Base-by-base conservation (phyloP, 139 green algal species). In the Klebsormidium nitens region DNA sequence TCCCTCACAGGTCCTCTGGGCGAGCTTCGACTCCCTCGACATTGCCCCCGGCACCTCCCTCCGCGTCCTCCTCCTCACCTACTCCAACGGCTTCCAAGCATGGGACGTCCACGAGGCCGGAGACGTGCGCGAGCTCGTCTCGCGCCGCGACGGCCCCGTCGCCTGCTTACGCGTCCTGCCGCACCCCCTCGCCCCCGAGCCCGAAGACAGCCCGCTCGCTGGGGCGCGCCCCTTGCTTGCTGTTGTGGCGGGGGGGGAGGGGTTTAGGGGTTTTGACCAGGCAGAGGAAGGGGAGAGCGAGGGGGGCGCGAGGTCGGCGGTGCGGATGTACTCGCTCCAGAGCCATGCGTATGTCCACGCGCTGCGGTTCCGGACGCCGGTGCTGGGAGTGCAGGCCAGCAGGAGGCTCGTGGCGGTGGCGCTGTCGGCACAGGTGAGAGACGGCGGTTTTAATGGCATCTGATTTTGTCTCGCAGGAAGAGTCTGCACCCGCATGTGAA, bases 51-150 rank as follows among this genome's bases (percentile, higher is more conserved):
- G 19, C 28, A 28, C 19, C 56, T 26, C 36, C 19, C 56, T 62
- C n/a, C 71, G 29, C 8, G 71, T 78, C 34, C 71, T 78, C 4
- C 61, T 78, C 8, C 42, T 78, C 17, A 64, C 64, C 34, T 78
- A 78, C 50, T 29, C 50, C 35, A 75, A 34, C 8, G 71, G 71
- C n/a, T 78, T 78, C 50, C 71, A 78, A 31, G 64, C 75, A 26
- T 78, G 71, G 71, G 71, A 78, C 59, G 71, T 78, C 36, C 26
- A 74, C 36, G 44, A 78, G 2, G 39, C 71, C 19, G 32, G 26
- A 5, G 31, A 68, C 59, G 52, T 78, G 50, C 55, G 64, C 17
- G 71, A 78, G 50, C 71, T 78, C 44, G 71, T 74, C 26, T 78
- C 71, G n/a, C 63, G 63, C 14, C 55, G 71, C 32, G 71, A 78